phyloP scores from a whole-genome alignment of 83 land plant species.

The Picea mariana region DNA sequence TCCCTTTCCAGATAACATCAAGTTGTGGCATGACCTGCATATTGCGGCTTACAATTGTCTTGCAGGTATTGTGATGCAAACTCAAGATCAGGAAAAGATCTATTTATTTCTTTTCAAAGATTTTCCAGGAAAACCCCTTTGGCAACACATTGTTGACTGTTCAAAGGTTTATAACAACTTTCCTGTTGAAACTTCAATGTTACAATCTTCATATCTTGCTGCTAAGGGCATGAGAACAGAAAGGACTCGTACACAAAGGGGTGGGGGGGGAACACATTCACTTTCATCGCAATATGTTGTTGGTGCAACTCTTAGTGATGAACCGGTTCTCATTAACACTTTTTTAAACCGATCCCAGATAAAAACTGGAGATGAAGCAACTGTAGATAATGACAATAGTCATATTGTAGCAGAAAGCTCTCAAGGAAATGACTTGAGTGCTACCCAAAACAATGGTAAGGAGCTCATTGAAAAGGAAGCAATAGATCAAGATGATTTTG shows the following conservation, averaged over 20 bases:
- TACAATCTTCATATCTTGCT: constrained; percentile 16
- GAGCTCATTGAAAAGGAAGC: constrained; percentile 26
- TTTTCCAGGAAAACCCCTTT: constrained; percentile 32
- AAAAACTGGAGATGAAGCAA: constrained; percentile 5
- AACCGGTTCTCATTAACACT: constrained; percentile 39
- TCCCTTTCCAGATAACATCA: constrained; percentile 39
- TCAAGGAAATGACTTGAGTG: neutral
- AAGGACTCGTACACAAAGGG: constrained; percentile 16
- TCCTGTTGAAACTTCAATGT: constrained; percentile 49
- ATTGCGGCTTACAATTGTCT: constrained; percentile 51
- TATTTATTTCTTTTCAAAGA: constrained; percentile 36
- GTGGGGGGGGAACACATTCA: constrained; percentile 13
- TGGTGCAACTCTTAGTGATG: constrained; percentile 48
- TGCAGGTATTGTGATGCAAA: constrained; percentile 38
- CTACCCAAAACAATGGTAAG: neutral
- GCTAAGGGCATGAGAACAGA: constrained; percentile 34
- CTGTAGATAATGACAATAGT: constrained; percentile 1
- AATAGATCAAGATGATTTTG: constrained; percentile 61
- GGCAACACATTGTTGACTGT: constrained; percentile 54
- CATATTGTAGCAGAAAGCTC: constrained; percentile 15
- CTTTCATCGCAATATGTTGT: constrained; percentile 54
- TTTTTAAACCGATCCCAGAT: constrained; percentile 30
- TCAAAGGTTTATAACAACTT: constrained; percentile 42
- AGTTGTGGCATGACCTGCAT: constrained; percentile 47
- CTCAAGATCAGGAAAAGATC: constrained; percentile 36